Conservation (phyloP, 352 stramenopile species). For the Phytopythium oedochilum region DNA sequence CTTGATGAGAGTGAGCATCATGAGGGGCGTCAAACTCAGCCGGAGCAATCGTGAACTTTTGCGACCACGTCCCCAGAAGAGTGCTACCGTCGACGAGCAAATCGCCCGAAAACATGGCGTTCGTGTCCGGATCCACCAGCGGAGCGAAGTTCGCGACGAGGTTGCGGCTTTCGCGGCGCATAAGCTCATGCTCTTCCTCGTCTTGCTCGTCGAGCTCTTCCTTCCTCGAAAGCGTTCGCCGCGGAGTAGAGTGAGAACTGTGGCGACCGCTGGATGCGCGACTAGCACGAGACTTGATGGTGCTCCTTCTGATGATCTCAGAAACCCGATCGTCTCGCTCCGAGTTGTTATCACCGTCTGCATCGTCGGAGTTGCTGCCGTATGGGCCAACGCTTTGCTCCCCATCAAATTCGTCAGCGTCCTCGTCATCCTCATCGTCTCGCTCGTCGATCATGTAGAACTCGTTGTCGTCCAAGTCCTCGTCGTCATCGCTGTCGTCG, state of each 20-base stretch:
- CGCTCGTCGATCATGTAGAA: slow-evolving; percentile 22
- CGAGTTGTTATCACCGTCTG: not conserved
- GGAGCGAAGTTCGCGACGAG: slow-evolving; percentile 60
- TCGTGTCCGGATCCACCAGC: slow-evolving; percentile 63
- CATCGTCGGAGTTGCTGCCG: not conserved
- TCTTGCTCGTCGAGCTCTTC: slow-evolving; percentile 65
- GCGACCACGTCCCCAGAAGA: slow-evolving; percentile 66
- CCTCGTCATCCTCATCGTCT: slow-evolving; percentile 30
- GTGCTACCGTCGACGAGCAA: slow-evolving; percentile 48
- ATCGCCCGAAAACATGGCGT: slow-evolving; percentile 51
- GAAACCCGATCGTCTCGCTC: slow-evolving; percentile 10
- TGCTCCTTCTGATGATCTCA: not conserved
- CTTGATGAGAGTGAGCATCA: slow-evolving; percentile 30
- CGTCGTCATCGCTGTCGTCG: slow-evolving; percentile 49
- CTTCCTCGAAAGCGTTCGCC: slow-evolving; percentile 27
- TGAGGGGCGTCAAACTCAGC: slow-evolving; percentile 27
- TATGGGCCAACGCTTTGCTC: slow-evolving; percentile 14
- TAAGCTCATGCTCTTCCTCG: slow-evolving; percentile 54
- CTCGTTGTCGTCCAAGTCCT: slow-evolving; percentile 20
- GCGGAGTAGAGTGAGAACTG: not conserved
- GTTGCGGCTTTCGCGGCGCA: slow-evolving; percentile 56
- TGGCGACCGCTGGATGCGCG: not conserved
- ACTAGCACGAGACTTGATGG: not conserved
- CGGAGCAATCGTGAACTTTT: slow-evolving; percentile 40
- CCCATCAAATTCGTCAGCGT: slow-evolving; percentile 27